phyloP scores from a whole-genome alignment of 306 rosid genomes.

The Cyclanthera cordifolia region DNA sequence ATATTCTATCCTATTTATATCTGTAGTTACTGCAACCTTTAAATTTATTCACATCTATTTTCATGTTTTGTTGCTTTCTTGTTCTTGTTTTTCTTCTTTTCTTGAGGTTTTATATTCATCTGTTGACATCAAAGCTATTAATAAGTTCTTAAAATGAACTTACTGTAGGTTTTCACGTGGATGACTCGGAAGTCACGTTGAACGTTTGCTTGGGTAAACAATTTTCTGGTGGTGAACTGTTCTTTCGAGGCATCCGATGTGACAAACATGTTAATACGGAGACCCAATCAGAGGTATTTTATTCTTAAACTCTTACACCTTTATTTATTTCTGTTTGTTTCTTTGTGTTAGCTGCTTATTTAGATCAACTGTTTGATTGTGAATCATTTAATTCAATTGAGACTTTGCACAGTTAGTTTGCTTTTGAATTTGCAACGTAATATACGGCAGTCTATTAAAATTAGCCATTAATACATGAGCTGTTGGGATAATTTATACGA shows the following conservation, averaged over 20 bases:
- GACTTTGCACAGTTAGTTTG: neutral
- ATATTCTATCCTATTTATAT: neutral
- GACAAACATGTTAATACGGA: slow-evolving; percentile 73
- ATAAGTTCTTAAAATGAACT: slow-evolving; percentile 5
- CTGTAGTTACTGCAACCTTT: neutral
- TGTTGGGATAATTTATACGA: neutral
- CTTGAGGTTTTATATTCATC: neutral
- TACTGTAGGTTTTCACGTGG: slow-evolving; percentile 86
- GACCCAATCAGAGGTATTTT: slow-evolving; percentile 49
- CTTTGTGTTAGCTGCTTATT: neutral
- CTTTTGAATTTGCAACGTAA: neutral
- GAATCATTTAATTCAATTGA: neutral
- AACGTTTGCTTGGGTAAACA: slow-evolving; percentile 80
- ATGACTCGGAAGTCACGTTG: slow-evolving; percentile 87
- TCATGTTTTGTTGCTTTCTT: neutral
- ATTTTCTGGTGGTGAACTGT: slow-evolving; percentile 79
- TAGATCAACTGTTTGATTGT: neutral
- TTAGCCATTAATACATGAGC: neutral
- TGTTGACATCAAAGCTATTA: neutral
- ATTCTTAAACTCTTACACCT: slow-evolving; percentile 7
- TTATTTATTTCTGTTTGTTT: neutral
- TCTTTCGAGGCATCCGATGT: slow-evolving; percentile 85
- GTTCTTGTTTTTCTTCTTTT: neutral
- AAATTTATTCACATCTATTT: neutral
- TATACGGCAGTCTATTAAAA: neutral